Evolutionary conservation across 495 filamentous ascomycete species (phyloP).

Genomic region (Tuber indicum): DNA sequence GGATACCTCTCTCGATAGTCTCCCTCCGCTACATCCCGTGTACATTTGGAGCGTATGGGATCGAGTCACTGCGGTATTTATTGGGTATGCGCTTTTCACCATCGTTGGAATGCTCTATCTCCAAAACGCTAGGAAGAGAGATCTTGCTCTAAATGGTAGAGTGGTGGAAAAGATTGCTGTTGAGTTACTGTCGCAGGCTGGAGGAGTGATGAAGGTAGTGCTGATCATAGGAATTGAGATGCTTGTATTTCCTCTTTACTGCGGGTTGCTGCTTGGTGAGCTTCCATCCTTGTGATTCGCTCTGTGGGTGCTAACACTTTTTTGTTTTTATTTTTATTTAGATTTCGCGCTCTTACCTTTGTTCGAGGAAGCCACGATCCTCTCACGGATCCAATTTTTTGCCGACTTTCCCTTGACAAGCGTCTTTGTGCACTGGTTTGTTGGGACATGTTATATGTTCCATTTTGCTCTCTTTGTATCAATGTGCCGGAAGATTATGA

Average conservation of each 20-base stretch:
- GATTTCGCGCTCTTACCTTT: constrained; percentile 84
- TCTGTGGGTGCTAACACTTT: constrained; percentile 10
- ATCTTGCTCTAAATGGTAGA: constrained; percentile 57
- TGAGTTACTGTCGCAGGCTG: constrained; percentile 84
- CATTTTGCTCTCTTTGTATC: constrained; percentile 98
- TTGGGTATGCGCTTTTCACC: constrained; percentile 72
- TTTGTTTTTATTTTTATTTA: not conserved
- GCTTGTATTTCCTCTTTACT: constrained; percentile 94
- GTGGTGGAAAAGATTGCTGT: constrained; percentile 69
- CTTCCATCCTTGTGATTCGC: not conserved
- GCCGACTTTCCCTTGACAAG: constrained; percentile 71
- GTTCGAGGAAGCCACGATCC: constrained; percentile 69
- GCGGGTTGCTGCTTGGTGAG: constrained; percentile 66
- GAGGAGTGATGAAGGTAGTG: constrained; percentile 95
- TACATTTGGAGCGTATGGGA: constrained; percentile 42
- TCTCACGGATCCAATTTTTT: constrained; percentile 69
- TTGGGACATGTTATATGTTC: constrained; percentile 99
- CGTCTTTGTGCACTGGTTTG: constrained; percentile 96
- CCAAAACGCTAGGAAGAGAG: constrained; percentile 59
- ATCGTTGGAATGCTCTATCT: constrained; percentile 71
- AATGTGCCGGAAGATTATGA: constrained; percentile 98
- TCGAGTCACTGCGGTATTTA: constrained; percentile 56
- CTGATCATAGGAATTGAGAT: constrained; percentile 99
- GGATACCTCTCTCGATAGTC: not conserved
- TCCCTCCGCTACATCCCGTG: constrained; percentile 9